Conservation (phyloP, 2,329 filamentous ascomycete genomes). For the Colletotrichum sansevieriae region DNA sequence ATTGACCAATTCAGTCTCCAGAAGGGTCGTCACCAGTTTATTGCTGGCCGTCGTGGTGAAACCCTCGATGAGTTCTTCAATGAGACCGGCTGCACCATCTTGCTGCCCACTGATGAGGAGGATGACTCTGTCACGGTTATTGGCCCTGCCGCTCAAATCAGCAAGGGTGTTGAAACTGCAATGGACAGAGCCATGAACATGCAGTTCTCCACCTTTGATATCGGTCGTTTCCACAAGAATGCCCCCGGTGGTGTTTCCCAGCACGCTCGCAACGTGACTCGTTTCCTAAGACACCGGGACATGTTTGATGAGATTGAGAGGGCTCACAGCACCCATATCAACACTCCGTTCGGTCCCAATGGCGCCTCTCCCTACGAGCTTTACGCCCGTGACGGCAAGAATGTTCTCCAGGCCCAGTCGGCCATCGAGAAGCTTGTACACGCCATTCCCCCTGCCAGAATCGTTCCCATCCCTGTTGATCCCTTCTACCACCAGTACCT, state of each 20-base stretch:
- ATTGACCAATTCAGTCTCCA: slow-evolving; percentile 86
- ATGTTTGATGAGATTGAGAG: slow-evolving; percentile 87
- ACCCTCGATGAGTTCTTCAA: slow-evolving; percentile 88
- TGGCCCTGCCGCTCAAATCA: slow-evolving; percentile 80
- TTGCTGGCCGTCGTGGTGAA: slow-evolving; percentile 86
- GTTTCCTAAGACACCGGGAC: slow-evolving; percentile 85
- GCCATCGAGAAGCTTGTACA: slow-evolving; percentile 82
- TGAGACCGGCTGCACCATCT: slow-evolving; percentile 90
- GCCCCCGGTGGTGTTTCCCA: slow-evolving; percentile 78
- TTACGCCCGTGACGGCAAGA: slow-evolving; percentile 88
- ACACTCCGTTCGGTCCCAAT: slow-evolving; percentile 78
- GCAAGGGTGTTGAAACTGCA: slow-evolving; percentile 82
- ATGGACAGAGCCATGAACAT: slow-evolving; percentile 91
- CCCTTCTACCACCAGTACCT: slow-evolving; percentile 84
- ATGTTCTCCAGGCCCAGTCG: slow-evolving; percentile 79
- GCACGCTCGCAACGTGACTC: slow-evolving; percentile 88
- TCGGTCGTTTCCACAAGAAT: slow-evolving; percentile 82
- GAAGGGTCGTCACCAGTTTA: slow-evolving; percentile 92
- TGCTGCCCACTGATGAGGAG: slow-evolving; percentile 82
- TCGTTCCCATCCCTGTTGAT: slow-evolving; percentile 77
- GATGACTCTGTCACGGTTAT: slow-evolving; percentile 88
- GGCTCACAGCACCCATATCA: slow-evolving; percentile 86
- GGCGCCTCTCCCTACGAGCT: slow-evolving; percentile 87
- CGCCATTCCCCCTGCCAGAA: slow-evolving; percentile 79
- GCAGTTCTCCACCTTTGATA: slow-evolving; percentile 86